Evolutionary conservation across 345 rosid genomes (phyloP).

Genomic region (Populus tremula): DNA sequence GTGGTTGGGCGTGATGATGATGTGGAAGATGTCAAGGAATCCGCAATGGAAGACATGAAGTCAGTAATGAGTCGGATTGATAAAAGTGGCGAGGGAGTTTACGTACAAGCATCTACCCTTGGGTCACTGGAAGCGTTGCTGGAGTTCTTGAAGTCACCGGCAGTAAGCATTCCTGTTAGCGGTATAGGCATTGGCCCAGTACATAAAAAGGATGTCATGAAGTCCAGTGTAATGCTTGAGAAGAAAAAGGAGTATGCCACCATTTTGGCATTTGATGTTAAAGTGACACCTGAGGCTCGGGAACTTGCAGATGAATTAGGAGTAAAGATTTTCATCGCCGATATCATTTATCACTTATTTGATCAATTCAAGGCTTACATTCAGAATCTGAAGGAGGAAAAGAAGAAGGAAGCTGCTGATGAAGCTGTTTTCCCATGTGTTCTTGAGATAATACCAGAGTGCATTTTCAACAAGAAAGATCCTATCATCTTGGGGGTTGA

Average conservation of each 20-base stretch:
- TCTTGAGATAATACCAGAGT: constrained; percentile 69
- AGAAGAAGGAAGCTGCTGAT: constrained; percentile 84
- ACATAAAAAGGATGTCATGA: constrained; percentile 91
- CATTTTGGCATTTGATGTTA: constrained; percentile 92
- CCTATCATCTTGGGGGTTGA: constrained; percentile 92
- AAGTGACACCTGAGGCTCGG: constrained; percentile 85
- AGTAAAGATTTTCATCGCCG: constrained; percentile 91
- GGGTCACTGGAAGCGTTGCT: constrained; percentile 95
- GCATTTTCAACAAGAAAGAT: constrained; percentile 81
- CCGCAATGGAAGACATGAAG: constrained; percentile 81
- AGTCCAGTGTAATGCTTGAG: constrained; percentile 91
- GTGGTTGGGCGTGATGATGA: constrained; percentile 79
- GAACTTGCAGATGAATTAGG: constrained; percentile 86
- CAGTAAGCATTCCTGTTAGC: constrained; percentile 85
- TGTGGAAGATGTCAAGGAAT: constrained; percentile 63
- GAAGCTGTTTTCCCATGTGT: constrained; percentile 96
- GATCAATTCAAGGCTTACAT: constrained; percentile 88
- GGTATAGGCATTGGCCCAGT: constrained; percentile 89
- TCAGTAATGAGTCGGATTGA: constrained; percentile 84
- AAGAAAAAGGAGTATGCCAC: constrained; percentile 90
- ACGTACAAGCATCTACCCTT: constrained; percentile 91
- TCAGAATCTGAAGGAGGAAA: constrained; percentile 79
- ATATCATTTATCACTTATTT: constrained; percentile 88
- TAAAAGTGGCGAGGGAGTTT: constrained; percentile 87
- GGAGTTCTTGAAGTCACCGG: constrained; percentile 84